Conservation (phyloP, 2,329 filamentous ascomycete genomes). For the Fusarium guadeloupense region DNA sequence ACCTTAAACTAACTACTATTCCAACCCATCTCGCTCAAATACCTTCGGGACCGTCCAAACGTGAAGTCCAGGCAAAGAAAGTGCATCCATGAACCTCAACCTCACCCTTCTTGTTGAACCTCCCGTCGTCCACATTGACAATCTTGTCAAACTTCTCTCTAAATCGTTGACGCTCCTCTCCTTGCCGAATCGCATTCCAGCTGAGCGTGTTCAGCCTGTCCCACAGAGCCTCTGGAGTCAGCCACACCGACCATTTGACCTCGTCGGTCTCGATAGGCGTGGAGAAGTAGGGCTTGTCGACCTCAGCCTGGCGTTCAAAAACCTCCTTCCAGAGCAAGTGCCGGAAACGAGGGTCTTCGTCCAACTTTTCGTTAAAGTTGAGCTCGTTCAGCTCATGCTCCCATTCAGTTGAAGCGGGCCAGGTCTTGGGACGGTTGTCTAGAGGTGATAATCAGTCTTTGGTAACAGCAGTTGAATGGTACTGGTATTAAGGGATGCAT, state of each 20-base stretch:
- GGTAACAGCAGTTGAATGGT: background rate
- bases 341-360: conserved; percentile 71
- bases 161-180: conserved; percentile 58
- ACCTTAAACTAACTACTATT: background rate
- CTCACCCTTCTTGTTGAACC: conserved; percentile 68
- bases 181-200: conserved; percentile 69
- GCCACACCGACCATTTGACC: conserved; percentile 54
- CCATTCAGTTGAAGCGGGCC: conserved; percentile 67
- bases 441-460: background rate
- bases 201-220: conserved; percentile 72
- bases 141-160: conserved; percentile 63
- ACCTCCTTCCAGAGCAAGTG: conserved; percentile 70
- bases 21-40: background rate
- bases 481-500: background rate
- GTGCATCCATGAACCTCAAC: conserved; percentile 72
- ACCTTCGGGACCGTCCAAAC: conserved; percentile 39
- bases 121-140: conserved; percentile 61
- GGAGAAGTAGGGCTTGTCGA: conserved; percentile 61
- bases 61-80: conserved; percentile 69
- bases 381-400: conserved; percentile 69
- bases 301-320: conserved; percentile 67
- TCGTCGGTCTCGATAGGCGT: conserved; percentile 67
- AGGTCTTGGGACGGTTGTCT: conserved; percentile 71
- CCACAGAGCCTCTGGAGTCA: conserved; percentile 71
- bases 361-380: conserved; percentile 60